Conservation (phyloP, 176 grass and related monocot genomes). For the Rhipidocladum racemiflorum region DNA sequence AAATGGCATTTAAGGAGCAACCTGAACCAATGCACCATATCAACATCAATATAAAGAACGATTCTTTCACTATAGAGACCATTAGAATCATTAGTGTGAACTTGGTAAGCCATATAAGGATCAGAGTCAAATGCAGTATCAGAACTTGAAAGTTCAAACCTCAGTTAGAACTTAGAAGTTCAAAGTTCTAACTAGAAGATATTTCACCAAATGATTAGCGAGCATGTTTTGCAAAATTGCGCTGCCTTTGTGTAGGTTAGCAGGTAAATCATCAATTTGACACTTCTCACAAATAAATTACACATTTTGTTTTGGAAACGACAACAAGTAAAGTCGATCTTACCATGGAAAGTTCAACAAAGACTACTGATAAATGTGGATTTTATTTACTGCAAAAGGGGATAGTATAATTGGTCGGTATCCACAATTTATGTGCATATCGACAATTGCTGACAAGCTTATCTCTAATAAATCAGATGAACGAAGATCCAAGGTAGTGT, state of each 20-base stretch:
- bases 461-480: slow-evolving; percentile 23
- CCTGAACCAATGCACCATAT: neutral
- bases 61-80: neutral
- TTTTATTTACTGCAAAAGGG: neutral
- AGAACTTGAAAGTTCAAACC: neutral
- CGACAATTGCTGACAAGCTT: neutral
- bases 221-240: neutral
- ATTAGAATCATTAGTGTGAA: neutral
- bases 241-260: neutral
- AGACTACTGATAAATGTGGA: neutral
- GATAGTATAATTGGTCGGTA: neutral
- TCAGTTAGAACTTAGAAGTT: neutral
- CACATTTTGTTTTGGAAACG: slow-evolving; percentile 24
- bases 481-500: neutral
- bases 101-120: neutral
- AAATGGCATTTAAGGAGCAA: neutral
- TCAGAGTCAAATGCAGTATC: neutral
- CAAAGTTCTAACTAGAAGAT: neutral
- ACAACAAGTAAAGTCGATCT: neutral
- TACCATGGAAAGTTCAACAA: neutral
- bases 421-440: neutral
- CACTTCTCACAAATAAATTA: neutral
- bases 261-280: neutral
- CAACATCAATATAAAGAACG: neutral
- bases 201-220: neutral